phyloP scores from a whole-genome alignment of 2,329 filamentous ascomycete genomes.

The Trichoderma brevicompactum region DNA sequence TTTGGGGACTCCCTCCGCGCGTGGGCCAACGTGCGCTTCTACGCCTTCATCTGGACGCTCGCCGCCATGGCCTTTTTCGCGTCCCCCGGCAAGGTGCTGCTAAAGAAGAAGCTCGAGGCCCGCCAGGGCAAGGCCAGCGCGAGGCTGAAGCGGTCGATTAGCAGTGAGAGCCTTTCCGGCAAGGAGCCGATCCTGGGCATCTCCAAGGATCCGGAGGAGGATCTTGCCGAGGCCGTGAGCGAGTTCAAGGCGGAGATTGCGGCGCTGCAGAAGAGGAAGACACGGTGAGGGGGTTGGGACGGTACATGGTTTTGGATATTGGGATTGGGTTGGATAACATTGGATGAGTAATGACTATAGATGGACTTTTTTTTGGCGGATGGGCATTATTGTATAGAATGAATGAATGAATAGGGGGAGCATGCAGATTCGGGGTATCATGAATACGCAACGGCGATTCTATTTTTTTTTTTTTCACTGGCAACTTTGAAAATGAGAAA shows the following conservation, averaged over 20 bases:
- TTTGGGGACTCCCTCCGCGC: slow-evolving; percentile 71
- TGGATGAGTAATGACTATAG: neutral
- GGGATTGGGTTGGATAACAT: neutral
- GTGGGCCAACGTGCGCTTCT: slow-evolving; percentile 91
- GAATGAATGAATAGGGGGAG: neutral
- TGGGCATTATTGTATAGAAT: neutral
- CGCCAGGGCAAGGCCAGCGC: slow-evolving; percentile 55
- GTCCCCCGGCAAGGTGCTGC: slow-evolving; percentile 69
- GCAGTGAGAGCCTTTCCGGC: slow-evolving; percentile 60
- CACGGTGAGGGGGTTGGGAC: neutral
- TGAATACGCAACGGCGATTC: too few species aligned
- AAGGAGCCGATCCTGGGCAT: slow-evolving; percentile 74
- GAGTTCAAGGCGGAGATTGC: slow-evolving; percentile 74
- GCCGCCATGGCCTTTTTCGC: slow-evolving; percentile 75
- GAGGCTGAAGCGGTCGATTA: slow-evolving; percentile 54
- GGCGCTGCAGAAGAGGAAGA: slow-evolving; percentile 31
- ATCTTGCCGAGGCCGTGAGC: slow-evolving; percentile 76
- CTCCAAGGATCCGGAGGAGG: slow-evolving; percentile 73
- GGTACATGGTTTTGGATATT: neutral
- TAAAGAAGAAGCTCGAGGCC: slow-evolving; percentile 63
- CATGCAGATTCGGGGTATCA: neutral
- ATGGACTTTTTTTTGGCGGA: neutral
- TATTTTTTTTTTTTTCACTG: neutral
- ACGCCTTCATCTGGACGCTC: slow-evolving; percentile 70
- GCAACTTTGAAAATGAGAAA: neutral